phyloP scores from a whole-genome alignment of 345 rosid species.

The Hypericum androsaemum region DNA sequence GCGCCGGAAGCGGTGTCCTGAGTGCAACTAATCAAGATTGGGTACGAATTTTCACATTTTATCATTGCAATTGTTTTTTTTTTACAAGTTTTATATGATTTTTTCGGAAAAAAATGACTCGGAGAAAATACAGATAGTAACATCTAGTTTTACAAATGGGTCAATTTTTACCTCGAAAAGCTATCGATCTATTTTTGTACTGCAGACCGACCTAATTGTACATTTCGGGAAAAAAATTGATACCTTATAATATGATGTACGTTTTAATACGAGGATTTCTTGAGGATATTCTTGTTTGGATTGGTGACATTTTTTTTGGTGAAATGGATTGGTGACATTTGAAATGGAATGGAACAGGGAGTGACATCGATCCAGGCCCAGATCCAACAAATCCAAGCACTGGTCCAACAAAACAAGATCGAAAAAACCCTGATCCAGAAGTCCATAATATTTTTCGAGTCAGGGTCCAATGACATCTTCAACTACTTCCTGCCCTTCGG shows the following conservation, averaged over 20 bases:
- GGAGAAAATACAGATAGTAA: too few relatives aligned
- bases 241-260: too few relatives aligned
- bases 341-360: constrained; percentile 17
- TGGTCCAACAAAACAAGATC: constrained; percentile 30
- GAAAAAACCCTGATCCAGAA: constrained; percentile 16
- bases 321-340: background rate
- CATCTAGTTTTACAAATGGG: too few relatives aligned
- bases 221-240: too few relatives aligned
- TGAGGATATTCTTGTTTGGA: background rate
- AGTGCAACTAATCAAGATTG: constrained; percentile 32
- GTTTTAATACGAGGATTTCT: too few relatives aligned
- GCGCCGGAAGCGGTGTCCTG: constrained; percentile 57
- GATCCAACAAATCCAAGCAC: constrained; percentile 36
- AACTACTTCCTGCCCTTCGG: constrained; percentile 32
- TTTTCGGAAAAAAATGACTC: too few relatives aligned
- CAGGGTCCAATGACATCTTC: constrained; percentile 59
- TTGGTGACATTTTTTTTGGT: background rate
- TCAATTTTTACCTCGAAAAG: too few relatives aligned
- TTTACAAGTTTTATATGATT: too few relatives aligned
- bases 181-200: too few relatives aligned
- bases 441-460: constrained; percentile 44
- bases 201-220: too few relatives aligned
- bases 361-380: constrained; percentile 47
- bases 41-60: constrained; percentile 21
- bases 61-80: background rate